Evolutionary conservation across 176 grass and related monocot genomes (phyloP), one percentile per base, ranked within the genome.

Genomic region (Carex pumila): DNA sequence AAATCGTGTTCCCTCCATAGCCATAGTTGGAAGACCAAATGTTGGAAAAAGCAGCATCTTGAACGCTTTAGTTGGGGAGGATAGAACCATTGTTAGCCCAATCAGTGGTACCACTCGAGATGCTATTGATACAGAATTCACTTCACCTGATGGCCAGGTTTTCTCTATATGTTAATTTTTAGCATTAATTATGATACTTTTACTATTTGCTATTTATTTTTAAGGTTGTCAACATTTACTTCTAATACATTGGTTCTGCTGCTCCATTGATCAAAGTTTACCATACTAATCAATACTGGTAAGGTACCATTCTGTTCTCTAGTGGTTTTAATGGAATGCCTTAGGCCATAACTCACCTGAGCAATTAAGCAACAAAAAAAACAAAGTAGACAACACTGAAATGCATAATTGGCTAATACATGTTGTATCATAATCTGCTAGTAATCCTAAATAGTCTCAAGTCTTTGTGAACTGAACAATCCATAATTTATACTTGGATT

Each of bases 1-100:
- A 84, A 93, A 85, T 60, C 83, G 88, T 41, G 58, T 94, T 85
- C 95, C 95, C 74, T 90, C 95, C 87, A 94, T 98, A 87, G 37
- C 95, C 50, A 94, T 94, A 82, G 92, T 98, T 66, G 95, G 95
- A 83, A 94, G 91, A 90, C 95, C 95, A 91, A 98, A 98, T 94
- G 95, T 98, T 25, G 95, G 95, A 15, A 98, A 98, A 91, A 98
- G 95, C 82, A 98, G 95, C 84, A 94, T 98, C 81, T 84, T 98
- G 69, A 98, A 98, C 93, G 89, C 95, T 71, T 88, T 98, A 65
- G 95, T 94, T 83, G 89, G 91, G 86, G 95, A 98, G 85, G 89
- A 98, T 59, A 89, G 95, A 90, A 94, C 95, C 56, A 98, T 98
- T 71, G 95, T 98, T 45, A 98, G 95, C 73, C 95, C 95, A 89